Base-by-base conservation (phyloP, 2,329 filamentous ascomycete species). In the Aspergillus sp. region DNA sequence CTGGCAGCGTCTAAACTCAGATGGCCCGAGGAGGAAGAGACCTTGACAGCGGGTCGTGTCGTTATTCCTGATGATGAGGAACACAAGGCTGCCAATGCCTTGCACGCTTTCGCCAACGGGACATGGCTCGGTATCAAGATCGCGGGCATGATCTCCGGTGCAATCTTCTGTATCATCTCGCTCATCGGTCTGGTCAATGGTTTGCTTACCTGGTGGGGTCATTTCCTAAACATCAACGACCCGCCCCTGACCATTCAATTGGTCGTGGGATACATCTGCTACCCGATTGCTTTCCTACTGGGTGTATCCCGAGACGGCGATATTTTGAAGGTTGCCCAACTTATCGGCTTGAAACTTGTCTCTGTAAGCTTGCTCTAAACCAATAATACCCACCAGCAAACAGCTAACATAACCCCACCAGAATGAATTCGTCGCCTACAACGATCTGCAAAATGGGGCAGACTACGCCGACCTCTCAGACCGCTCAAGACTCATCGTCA, bases 1-100 rank as follows among this genome's bases (percentile, higher is more conserved):
- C 77, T 96, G 10, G 90, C 90, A 40, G 83, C 93, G 48, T 91
- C 86, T 51, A 95, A 95, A 72, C 77, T 95, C 57, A 85, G 90
- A 45, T 95, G 86, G 65, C 90, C 90, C 3, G 90, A 95, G 70
- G 85, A 82, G 3, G 88, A 95, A 65, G 86, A 91, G 67, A 87
- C 88, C 0, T 74, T 95, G 31, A 95, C 90, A 0, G 85, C 87
- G 5, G 88, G 89, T 44, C 81, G 82, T 12, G 85, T 93, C 28
- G 82, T 91, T 34, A 79, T 95, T 27, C 88, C 89, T 2, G 85
- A 93, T 29, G 85, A 90, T 42, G 79, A 85, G 6, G 85, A 91
- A 53, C 54, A 67, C 33, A 80, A 78, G 56, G 79, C 88, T n/a
- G 75, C 83, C 50, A 95, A 95, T 61, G 78, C 82, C 9, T 78